Percentiles rank a stretch among this genome's conserved stretches.
Evolutionary conservation across 108 stramenopile species (phyloP).

Genomic region (Bacterosira constricta): DNA sequence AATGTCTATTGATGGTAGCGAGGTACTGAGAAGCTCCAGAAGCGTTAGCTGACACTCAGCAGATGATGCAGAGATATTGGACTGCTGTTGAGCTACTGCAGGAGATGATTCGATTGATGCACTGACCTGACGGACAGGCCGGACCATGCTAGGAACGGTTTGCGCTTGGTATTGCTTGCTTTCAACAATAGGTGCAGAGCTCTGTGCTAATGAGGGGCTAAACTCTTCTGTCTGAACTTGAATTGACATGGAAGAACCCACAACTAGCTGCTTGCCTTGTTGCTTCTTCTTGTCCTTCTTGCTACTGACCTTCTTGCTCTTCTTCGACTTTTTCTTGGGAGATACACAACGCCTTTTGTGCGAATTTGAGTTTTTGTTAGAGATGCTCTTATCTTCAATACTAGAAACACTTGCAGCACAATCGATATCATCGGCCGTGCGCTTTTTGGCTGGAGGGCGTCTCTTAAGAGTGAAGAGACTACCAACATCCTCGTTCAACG

Average conservation of each 20-base stretch:
- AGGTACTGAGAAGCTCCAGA: conserved; percentile 25
- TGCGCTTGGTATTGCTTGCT: neutral
- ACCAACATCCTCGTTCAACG: conserved; percentile 24
- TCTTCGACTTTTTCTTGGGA: conserved; percentile 1
- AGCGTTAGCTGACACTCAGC: conserved; percentile 2
- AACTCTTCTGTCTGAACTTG: conserved; percentile 21
- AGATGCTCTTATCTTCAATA: neutral
- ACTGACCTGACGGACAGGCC: no score
- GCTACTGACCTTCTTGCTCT: neutral
- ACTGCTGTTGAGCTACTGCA: neutral
- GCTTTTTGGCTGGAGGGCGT: conserved; percentile 31
- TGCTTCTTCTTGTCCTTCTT: neutral
- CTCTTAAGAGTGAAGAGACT: conserved; percentile 47
- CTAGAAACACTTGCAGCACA: conserved; percentile 5
- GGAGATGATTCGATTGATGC: neutral
- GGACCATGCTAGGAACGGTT: no score
- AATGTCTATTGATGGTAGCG: conserved; percentile 29
- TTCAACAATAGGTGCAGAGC: neutral
- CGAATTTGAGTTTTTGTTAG: neutral
- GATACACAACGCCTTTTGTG: conserved; percentile 8
- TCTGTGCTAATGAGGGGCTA: neutral
- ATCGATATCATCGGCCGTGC: neutral
- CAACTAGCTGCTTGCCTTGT: neutral
- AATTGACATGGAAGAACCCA: neutral
- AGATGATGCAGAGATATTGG: neutral